These are phyloP conservation scores for Thuidium tamariscinum DNA, from an alignment of 225 moss, liverwort and hornwort genomes.

Conservation along the genomic window DNA sequence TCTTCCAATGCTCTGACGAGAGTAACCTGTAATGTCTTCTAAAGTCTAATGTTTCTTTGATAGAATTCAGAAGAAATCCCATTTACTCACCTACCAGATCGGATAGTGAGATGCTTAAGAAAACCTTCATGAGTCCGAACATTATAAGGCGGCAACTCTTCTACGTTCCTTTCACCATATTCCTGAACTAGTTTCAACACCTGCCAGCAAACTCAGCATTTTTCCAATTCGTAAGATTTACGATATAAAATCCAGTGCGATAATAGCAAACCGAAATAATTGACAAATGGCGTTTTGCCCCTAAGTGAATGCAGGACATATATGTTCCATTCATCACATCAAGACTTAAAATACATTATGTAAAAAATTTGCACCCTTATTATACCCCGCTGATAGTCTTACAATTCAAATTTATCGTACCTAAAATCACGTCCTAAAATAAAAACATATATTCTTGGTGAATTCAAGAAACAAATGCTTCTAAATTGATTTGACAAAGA, in stretches of 20 bases:
- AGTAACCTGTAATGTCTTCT: not conserved
- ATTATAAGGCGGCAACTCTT: constrained; percentile 66
- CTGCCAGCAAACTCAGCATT: constrained; percentile 19
- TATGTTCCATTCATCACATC: not conserved
- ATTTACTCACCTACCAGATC: constrained; percentile 75
- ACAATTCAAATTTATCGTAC: not conserved
- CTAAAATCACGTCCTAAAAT: not conserved
- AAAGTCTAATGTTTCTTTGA: not conserved
- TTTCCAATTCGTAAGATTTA: not conserved
- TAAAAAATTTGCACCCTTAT: not conserved
- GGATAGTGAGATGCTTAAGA: constrained; percentile 84
- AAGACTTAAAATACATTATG: not conserved
- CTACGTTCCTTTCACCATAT: constrained; percentile 47
- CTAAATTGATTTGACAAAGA: not conserved
- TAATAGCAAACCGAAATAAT: not conserved
- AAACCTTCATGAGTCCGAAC: constrained; percentile 67
- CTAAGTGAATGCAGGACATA: not conserved
- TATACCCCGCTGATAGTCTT: not conserved
- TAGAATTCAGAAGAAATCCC: not conserved
- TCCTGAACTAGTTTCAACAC: constrained; percentile 65
- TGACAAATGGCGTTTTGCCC: not conserved
- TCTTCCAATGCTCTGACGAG: not conserved
- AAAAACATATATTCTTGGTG: not conserved
- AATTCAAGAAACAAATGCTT: not conserved
- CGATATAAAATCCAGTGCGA: not conserved